Conservation (phyloP, 495 filamentous ascomycete species). For the Letharia columbiana region DNA sequence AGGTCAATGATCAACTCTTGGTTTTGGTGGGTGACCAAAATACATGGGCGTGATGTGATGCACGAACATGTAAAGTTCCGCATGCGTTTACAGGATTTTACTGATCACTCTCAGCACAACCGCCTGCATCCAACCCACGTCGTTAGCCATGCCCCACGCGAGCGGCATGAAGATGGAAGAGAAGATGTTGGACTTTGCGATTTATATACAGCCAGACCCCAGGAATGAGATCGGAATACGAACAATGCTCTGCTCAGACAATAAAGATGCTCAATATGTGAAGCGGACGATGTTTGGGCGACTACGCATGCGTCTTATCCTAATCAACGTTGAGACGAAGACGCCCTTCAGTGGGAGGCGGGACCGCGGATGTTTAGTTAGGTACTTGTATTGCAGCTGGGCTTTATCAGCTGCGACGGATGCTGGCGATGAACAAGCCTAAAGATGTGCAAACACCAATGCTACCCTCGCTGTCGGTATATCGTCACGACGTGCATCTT, state of each 20-base stretch:
- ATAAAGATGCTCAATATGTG: background rate
- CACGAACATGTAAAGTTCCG: slow-evolving; percentile 1
- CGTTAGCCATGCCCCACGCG: background rate
- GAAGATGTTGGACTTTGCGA: slow-evolving; percentile 1
- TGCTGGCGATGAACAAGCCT: background rate
- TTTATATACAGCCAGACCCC: background rate
- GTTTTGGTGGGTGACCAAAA: background rate
- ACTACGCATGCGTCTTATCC: background rate
- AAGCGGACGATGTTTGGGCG: background rate
- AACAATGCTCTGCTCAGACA: background rate
- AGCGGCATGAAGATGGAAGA: background rate
- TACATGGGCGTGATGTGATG: background rate
- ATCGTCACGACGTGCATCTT: slow-evolving; percentile 12
- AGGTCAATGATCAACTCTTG: background rate
- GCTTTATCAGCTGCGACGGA: background rate
- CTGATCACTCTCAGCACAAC: background rate
- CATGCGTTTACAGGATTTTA: no score
- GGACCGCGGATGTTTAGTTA: background rate
- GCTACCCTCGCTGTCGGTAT: background rate
- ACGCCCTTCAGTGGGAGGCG: slow-evolving; percentile 2
- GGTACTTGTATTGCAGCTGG: background rate
- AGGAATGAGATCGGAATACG: background rate
- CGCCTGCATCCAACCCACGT: background rate
- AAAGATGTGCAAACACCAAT: background rate
- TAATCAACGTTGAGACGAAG: slow-evolving; percentile 2